Conservation (phyloP, 2,329 filamentous ascomycete genomes). For the Pyrenophora seminiperda region DNA sequence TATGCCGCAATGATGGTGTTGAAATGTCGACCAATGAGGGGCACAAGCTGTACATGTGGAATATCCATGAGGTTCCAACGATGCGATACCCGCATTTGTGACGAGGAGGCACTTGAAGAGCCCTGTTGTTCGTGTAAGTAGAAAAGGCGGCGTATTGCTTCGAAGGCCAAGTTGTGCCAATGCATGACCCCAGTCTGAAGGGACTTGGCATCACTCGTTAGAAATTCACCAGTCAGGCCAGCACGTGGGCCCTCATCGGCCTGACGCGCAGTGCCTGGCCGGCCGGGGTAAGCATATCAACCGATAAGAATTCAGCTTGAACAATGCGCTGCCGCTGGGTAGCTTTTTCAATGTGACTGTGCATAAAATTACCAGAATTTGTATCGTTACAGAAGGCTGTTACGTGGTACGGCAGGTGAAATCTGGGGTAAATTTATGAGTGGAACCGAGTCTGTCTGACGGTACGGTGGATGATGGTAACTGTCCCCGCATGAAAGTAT, state of each 20-base stretch:
- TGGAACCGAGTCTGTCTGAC: no score
- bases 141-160: conserved; percentile 22
- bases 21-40: conserved; percentile 23
- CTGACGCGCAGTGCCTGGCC: conserved; percentile 9
- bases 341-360: neutral
- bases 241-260: conserved; percentile 11
- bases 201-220: conserved; percentile 21
- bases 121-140: conserved; percentile 23
- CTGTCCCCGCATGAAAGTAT: no score
- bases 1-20: conserved; percentile 21
- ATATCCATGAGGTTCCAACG: conserved; percentile 18
- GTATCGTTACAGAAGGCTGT: no score
- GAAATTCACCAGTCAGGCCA: conserved; percentile 27
- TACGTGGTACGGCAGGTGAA: no score
- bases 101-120: conserved; percentile 29
- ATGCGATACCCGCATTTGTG: conserved; percentile 28
- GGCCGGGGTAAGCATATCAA: conserved; percentile 12
- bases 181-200: conserved; percentile 22
- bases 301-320: conserved; percentile 7
- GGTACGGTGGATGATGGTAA: no score
- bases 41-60: conserved; percentile 27
- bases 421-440: no score
- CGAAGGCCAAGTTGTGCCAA: conserved; percentile 30
- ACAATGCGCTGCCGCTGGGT: conserved; percentile 8
- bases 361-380: no score